Evolutionary conservation across 2,329 filamentous ascomycete genomes (phyloP), one percentile per base, ranked within the genome.

Genomic region (Xylariales sp.): DNA sequence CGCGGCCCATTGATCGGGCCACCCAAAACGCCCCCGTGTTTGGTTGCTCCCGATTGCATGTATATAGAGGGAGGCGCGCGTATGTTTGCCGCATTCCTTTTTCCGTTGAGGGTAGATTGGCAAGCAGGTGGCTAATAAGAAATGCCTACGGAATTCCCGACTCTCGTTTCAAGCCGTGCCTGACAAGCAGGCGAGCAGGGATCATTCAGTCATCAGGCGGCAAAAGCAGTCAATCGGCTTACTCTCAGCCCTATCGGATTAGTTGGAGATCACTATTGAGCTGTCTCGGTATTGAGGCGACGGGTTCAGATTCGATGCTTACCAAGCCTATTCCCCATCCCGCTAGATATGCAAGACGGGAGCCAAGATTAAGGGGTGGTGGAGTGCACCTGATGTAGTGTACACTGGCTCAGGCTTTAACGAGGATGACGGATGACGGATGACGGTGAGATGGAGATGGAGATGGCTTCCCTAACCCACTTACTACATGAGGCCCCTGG

Each of bases 381-480:
- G 6, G 45, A n/a, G n/a, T 39, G 45, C 58, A 54, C 34, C 18
- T 58, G 41, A 49, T 32, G 30, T 16, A n/a, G 43, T 32, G 39
- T 16, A n/a, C 18, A 49, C 43, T 48, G 18, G 56, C 43, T 57
- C 41, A 18, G 57, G 64, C 53, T 46, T 14, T 34, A 30, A 59
- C 65, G 45, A 43, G 8, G 49, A 57, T 50, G 58, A 36, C 23
- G 36, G 28, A 46, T 39, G 57, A 50, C 39, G 58, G 28, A 46
- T 39, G 57, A 50, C 39, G 58, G 55, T 30, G 59, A 62, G 48
- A 54, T 49, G 52, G 36, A 69, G 36, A 43, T 62, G 23, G 23
- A 23, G 23, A 23, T 23, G 23, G 61, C 61, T 68, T 68, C 64
- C 68, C 68, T 65, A 68, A 69, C 68, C 68, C 68, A 69, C 16